Evolutionary conservation across 2,329 filamentous ascomycete genomes (phyloP), one percentile per base, ranked within the genome.

Genomic region (Colletotrichum karsti): DNA sequence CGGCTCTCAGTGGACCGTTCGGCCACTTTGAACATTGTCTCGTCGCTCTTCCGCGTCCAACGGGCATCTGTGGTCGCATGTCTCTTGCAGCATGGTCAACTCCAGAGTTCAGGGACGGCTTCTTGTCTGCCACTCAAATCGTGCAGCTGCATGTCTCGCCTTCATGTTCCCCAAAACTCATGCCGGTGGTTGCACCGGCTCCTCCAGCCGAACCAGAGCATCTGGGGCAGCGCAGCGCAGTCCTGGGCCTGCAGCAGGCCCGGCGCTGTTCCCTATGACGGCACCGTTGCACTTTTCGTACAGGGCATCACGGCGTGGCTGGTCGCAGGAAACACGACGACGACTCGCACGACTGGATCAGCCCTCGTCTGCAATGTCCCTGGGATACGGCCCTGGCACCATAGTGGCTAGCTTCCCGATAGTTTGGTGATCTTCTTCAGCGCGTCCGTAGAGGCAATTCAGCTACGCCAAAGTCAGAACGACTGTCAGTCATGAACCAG

Each of bases 141-240:
- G 22, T 67, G 53, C 60, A 55, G 51, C 44, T 67, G 60, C 60
- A 59, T 59, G 65, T 67, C 46, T 54, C 60, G 60, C 37, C 33
- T 39, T 55, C 46, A 63, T 67, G 53, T 60, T 54, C 46, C 46
- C 46, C 57, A 60, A 51, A 44, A 44, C 61, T 59, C 60, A 53
- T 64, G 46, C 54, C 53, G 60, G 53, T 64, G 60, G 53, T 37
- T 59, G 65, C 61, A 65, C 46, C 65, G 39, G 65, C 60, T 64
- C 30, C 22, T n/a, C 33, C 41, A 51, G 33, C 57, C 57, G 46
- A 48, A 63, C 51, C 44, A 46, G 39, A 58, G 44, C 46, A 53
- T 30, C 59, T 46, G 35, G 51, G 39, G 35, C 18, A 15, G 61
- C 24, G 30, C 60, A 24, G 28, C 62, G 30, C 9, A 41, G 30